These are phyloP conservation scores for Simplicillium sp. DNA, from an alignment of 2,329 filamentous ascomycete species.

Conservation along the genomic window DNA sequence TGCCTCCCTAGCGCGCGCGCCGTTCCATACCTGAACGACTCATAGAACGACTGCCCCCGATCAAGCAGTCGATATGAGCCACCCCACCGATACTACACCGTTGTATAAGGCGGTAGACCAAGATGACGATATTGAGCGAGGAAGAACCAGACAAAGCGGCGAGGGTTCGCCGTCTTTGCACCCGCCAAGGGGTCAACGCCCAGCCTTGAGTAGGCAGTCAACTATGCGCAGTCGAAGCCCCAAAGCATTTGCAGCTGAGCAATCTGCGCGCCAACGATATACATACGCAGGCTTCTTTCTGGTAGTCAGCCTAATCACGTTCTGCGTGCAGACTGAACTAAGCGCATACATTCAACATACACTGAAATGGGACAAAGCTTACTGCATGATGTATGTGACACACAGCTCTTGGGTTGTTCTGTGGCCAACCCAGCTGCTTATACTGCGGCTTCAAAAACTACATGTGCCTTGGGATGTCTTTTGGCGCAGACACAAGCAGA, in stretches of 20 bases:
- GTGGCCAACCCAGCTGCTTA: conserved; percentile 75
- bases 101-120: conserved; percentile 23
- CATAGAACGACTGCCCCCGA: too few species aligned
- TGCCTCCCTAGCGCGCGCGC: conserved; percentile 6
- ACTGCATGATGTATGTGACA: conserved; percentile 97
- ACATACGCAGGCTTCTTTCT: conserved; percentile 80
- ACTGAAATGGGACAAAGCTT: conserved; percentile 94
- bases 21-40: too few species aligned
- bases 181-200: conserved; percentile 5
- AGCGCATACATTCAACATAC: conserved; percentile 91
- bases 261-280: conserved; percentile 66
- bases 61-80: too few species aligned
- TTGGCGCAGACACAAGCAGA: conserved; percentile 57
- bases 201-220: conserved; percentile 35
- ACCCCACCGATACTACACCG: conserved; percentile 24
- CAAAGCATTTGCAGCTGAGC: conserved; percentile 29
- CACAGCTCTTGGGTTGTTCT: conserved; percentile 89
- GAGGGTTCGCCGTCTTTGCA: conserved; percentile 1
- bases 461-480: conserved; percentile 74
- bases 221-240: conserved; percentile 73
- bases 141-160: conserved; percentile 13
- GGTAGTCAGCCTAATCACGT: conserved; percentile 71
- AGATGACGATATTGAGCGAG: conserved; percentile 14
- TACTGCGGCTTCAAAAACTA: conserved; percentile 72
- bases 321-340: conserved; percentile 91